These are phyloP conservation scores for Ustilago nuda DNA, from an alignment of 1,284 basidiomycete genomes.

Conservation along the genomic window DNA sequence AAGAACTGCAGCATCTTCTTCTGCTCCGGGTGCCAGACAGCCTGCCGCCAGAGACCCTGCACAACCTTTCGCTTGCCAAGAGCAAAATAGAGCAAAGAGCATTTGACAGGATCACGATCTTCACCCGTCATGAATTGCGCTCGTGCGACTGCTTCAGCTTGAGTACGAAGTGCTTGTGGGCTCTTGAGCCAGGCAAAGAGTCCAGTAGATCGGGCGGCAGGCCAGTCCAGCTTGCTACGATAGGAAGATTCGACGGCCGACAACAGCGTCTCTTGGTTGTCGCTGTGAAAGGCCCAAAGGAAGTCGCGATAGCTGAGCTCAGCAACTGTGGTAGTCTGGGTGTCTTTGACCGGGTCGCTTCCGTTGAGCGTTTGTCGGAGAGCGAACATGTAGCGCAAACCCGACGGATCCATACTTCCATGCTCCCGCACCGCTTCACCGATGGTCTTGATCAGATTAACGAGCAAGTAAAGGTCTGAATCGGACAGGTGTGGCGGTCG, in stretches of 20 bases:
- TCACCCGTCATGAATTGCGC: constrained; percentile 83
- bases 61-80: constrained; percentile 91
- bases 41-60: constrained; percentile 93
- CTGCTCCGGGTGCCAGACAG: constrained; percentile 92
- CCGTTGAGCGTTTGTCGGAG: constrained; percentile 39
- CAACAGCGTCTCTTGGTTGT: constrained; percentile 86
- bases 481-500: constrained; percentile 79
- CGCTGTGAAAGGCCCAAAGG: constrained; percentile 94
- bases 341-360: not conserved
- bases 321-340: not conserved
- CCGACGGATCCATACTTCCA: constrained; percentile 86
- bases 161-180: constrained; percentile 74
- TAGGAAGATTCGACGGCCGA: constrained; percentile 79
- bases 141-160: constrained; percentile 89
- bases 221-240: constrained; percentile 85
- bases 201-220: constrained; percentile 84
- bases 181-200: constrained; percentile 85
- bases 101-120: constrained; percentile 82
- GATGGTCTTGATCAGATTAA: constrained; percentile 84
- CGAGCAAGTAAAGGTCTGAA: constrained; percentile 82
- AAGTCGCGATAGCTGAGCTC: constrained; percentile 85
- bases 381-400: constrained; percentile 71
- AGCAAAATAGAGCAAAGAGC: constrained; percentile 94
- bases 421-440: constrained; percentile 90
- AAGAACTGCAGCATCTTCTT: constrained; percentile 90